Conservation (phyloP, 75 land plant genomes). For the Isoetes taiwanensis region DNA sequence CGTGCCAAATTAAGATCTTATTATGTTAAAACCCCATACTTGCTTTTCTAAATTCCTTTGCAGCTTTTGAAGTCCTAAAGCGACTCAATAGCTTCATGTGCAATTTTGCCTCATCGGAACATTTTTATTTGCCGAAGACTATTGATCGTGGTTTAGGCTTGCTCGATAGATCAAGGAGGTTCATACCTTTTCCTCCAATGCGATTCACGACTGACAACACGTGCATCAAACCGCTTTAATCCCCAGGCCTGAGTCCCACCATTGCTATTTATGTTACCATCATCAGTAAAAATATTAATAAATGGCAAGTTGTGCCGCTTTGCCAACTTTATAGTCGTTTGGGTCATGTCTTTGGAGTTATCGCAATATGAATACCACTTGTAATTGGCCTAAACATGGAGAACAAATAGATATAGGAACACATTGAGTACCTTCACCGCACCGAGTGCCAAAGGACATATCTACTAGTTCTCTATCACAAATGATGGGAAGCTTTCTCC, state of each 20-base stretch:
- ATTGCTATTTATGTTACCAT: constrained; percentile 74
- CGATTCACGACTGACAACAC: constrained; percentile 53
- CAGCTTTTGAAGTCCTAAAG: no score
- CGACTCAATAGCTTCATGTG: no score
- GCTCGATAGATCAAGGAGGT: no score
- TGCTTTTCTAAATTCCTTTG: no score
- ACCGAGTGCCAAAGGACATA: constrained; percentile 87
- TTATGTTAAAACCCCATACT: no score
- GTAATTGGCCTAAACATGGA: no score
- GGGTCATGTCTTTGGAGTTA: constrained; percentile 99
- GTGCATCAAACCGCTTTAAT: constrained; percentile 81
- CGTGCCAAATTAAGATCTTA: constrained; percentile 28
- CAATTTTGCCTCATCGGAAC: no score
- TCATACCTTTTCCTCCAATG: constrained; percentile 64
- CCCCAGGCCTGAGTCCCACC: constrained; percentile 68
- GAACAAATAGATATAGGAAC: background rate
- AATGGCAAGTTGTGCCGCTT: constrained; percentile 79
- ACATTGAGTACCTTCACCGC: constrained; percentile 99
- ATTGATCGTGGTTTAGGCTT: no score
- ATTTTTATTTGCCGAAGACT: no score
- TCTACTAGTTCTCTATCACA: constrained; percentile 81
- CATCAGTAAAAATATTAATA: constrained; percentile 88
- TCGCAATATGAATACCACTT: no score
- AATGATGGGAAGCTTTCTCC: constrained; percentile 75
- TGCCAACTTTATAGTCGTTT: constrained; percentile 90